Percentiles rank a stretch among this genome's conserved stretches.
phyloP scores from a whole-genome alignment of 345 rosid genomes.

The Diplotaxis tenuifolia region DNA sequence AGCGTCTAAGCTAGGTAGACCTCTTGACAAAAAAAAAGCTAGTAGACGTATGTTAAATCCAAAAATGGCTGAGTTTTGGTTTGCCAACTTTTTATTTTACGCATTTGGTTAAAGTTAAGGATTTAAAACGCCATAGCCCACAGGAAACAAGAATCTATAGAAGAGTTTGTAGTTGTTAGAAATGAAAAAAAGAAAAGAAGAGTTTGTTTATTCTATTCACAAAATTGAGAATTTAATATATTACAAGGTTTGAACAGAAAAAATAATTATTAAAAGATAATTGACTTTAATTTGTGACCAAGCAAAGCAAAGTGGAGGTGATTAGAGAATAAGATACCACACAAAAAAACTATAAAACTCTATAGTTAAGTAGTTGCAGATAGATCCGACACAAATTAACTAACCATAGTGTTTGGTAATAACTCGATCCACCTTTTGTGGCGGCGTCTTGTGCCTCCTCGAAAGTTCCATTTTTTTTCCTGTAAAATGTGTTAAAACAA shows the following conservation, averaged over 20 bases:
- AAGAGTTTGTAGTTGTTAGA: background rate
- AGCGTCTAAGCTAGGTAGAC: background rate
- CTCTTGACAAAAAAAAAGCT: too few relatives aligned
- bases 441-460: background rate
- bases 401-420: background rate
- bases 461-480: background rate
- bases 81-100: background rate
- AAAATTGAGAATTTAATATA: background rate
- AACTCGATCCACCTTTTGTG: background rate
- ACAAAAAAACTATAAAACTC: background rate
- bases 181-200: too few relatives aligned
- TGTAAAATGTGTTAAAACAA: background rate
- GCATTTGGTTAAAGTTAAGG: background rate
- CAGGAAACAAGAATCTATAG: background rate
- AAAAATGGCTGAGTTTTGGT: background rate
- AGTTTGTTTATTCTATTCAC: background rate
- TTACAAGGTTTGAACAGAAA: background rate
- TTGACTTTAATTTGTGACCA: conserved; percentile 16
- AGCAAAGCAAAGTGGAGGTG: conserved; percentile 11
- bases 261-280: background rate
- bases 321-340: background rate
- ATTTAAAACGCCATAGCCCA: background rate
- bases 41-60: background rate
- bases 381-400: background rate
- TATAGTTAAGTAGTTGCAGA: background rate